Base-by-base conservation (phyloP, 1,284 basidiomycete species). In the Meira nashicola region DNA sequence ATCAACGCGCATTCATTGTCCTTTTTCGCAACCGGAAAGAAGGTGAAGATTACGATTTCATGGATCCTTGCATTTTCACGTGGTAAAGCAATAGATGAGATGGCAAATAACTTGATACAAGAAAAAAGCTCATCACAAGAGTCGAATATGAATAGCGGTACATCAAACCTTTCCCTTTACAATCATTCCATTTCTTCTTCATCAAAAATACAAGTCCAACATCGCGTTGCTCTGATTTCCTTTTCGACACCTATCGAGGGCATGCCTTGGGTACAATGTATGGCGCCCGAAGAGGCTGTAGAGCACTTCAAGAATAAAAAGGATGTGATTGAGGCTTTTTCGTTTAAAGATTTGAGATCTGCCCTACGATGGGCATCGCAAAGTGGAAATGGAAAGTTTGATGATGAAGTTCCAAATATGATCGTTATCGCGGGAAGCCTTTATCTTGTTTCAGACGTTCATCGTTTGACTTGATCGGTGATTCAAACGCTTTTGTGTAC, bases 241-340 rank as follows among this genome's bases (percentile, higher is more conserved):
- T 78, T 78, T 49, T 54, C 54, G 11, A 74, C 64, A 39, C 68
- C 74, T 1, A 66, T 74, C 2, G 76, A 78, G 51, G 76, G 76
- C 2, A 78, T 78, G 76, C 74, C 74, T 1, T 78, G 76, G 76
- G 73, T 78, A 9, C 12, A 15, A 12, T 21, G 46, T 25, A 14
- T 21, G 12, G 12, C 46, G 12, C 17, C 46, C n/a, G 46, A 25
- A 48, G 46, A 48, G 12, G 23, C 46, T 5, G 46, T 23, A 2
- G 46, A 7, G 21, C 17, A n/a, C 21, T 23, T 48, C 21, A 14
- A 15, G 12, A 14, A 19, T 5, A 21, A 17, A 21, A 5, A n/a
- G 3, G 12, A 12, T 19, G 12, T 25, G 14, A 15, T 48, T 23
- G 12, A n/a, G 12, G 46, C 17, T 5, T 3, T 23, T 5, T 5